phyloP scores from a whole-genome alignment of 73 alveolate genomes.

The Symbiodinium natans region DNA sequence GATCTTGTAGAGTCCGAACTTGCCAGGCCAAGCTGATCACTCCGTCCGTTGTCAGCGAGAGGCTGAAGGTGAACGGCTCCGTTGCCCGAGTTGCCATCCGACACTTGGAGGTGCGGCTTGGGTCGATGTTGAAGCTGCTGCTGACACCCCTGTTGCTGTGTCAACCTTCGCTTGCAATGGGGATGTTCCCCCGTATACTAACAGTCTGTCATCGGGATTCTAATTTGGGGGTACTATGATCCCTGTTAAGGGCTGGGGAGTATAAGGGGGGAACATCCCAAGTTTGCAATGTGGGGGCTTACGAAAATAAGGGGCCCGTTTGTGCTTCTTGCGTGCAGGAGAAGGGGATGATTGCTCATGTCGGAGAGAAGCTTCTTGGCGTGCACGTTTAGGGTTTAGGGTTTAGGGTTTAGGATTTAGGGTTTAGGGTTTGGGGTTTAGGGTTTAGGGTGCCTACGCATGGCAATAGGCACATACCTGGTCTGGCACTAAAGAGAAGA shows the following conservation, averaged over 20 bases:
- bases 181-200: too few relatives aligned
- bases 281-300: too few relatives aligned
- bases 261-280: too few relatives aligned
- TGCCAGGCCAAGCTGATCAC: slow-evolving; percentile 95
- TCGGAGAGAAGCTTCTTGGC: slow-evolving; percentile 95
- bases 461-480: background rate
- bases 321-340: background rate
- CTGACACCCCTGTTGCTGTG: too few relatives aligned
- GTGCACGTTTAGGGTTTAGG: too few relatives aligned
- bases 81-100: slow-evolving; percentile 96
- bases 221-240: too few relatives aligned
- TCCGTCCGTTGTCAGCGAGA: slow-evolving; percentile 95
- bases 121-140: background rate
- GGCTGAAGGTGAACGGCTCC: slow-evolving; percentile 95
- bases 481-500: too few relatives aligned
- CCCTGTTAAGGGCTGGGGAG: too few relatives aligned
- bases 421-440: too few relatives aligned
- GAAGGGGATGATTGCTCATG: slow-evolving; percentile 95
- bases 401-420: too few relatives aligned
- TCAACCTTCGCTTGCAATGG: too few relatives aligned
- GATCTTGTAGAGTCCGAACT: background rate
- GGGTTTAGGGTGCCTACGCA: slow-evolving; percentile 79
- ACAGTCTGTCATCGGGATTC: too few relatives aligned
- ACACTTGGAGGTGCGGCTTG: slow-evolving; percentile 91
- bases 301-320: background rate